Evolutionary conservation across 1,284 basidiomycete genomes (phyloP).

Genomic region (Fomes fomentarius): DNA sequence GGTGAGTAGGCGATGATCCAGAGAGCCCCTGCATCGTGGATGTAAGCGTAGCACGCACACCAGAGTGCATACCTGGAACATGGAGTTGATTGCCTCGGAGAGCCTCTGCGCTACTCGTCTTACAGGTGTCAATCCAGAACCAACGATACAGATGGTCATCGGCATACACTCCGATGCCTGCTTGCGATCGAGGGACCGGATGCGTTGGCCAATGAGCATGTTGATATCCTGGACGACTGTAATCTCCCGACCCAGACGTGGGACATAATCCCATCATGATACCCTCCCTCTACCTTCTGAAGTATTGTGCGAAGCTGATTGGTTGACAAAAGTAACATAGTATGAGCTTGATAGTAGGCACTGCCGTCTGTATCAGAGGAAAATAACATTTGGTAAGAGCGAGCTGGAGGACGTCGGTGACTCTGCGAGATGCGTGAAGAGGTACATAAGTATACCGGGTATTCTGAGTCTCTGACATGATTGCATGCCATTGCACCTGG

Average conservation of each 20-base stretch:
- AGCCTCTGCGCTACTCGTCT: not conserved
- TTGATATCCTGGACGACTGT: not conserved
- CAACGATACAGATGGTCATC: not conserved
- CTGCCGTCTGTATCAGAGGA: too few species aligned
- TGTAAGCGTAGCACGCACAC: not conserved
- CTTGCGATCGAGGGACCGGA: not conserved
- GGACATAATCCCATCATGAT: too few species aligned
- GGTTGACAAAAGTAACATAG: too few species aligned
- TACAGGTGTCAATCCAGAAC: not conserved
- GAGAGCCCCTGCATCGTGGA: not conserved
- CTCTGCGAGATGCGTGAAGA: too few species aligned
- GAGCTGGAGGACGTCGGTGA: too few species aligned
- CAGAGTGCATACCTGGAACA: not conserved
- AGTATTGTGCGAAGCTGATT: too few species aligned
- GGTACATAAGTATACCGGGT: too few species aligned
- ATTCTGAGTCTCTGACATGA: too few species aligned
- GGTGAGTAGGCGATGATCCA: not conserved
- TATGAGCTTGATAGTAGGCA: too few species aligned
- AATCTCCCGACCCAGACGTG: not conserved
- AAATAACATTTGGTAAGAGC: too few species aligned
- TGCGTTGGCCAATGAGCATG: constrained; percentile 33
- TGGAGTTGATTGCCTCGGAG: not conserved
- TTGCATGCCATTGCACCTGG: too few species aligned
- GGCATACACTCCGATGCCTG: not conserved
- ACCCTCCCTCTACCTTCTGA: too few species aligned